Evolutionary conservation across 2,329 filamentous ascomycete genomes (phyloP).

Genomic region (Diplodia scrobiculata): DNA sequence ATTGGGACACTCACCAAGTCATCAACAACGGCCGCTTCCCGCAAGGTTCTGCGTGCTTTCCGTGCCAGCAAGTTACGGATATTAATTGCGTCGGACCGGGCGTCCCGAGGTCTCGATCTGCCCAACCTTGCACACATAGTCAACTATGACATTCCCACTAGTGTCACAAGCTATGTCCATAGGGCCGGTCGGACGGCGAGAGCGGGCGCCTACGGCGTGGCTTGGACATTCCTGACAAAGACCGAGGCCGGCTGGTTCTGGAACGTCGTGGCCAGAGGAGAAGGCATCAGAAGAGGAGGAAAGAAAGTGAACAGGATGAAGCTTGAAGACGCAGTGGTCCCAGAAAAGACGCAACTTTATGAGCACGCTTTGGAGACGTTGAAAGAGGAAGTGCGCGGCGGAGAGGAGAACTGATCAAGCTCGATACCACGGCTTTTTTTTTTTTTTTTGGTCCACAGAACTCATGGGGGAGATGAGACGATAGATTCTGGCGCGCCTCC

Average conservation of each 20-base stretch:
- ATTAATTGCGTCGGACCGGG: conserved; percentile 89
- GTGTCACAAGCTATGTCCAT: conserved; percentile 82
- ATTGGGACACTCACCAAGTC: conserved; percentile 77
- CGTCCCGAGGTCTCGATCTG: conserved; percentile 85
- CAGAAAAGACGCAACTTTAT: conserved; percentile 49
- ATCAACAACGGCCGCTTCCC: conserved; percentile 69
- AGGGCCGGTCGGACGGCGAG: conserved; percentile 88
- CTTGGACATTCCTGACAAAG: conserved; percentile 84
- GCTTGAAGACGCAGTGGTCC: conserved; percentile 47
- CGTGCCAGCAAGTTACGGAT: conserved; percentile 64
- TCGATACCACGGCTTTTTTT: background rate
- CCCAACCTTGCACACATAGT: conserved; percentile 78
- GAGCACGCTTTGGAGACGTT: conserved; percentile 62
- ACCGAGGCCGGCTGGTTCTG: conserved; percentile 90
- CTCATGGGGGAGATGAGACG: background rate
- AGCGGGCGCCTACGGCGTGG: conserved; percentile 72
- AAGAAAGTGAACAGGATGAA: conserved; percentile 52
- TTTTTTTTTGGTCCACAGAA: background rate
- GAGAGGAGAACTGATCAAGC: conserved; percentile 16
- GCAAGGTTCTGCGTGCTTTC: conserved; percentile 69
- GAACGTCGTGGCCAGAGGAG: conserved; percentile 69
- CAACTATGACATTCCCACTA: conserved; percentile 89
- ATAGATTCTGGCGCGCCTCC: background rate
- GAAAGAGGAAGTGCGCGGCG: conserved; percentile 59
- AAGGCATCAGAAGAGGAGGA: conserved; percentile 53